These are phyloP conservation scores for Neoboletus magnificus DNA, from an alignment of 768 basidiomycete genomes.

Conservation along the genomic window DNA sequence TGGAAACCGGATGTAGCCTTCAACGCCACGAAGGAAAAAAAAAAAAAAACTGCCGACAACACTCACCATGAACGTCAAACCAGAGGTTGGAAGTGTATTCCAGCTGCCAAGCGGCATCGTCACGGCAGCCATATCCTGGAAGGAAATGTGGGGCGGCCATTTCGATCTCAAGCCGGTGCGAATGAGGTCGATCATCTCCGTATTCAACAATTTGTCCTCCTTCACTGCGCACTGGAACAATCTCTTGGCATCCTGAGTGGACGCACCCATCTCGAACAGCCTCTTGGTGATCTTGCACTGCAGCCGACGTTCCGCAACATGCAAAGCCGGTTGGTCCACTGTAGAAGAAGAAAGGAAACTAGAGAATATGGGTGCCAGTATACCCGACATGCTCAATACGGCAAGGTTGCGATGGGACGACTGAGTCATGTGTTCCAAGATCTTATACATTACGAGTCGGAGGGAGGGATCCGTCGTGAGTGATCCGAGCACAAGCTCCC, in stretches of 20 bases:
- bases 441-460: constrained; percentile 54
- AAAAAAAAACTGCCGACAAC: not conserved
- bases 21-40: no score
- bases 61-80: constrained; percentile 71
- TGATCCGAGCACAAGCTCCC: constrained; percentile 43
- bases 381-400: constrained; percentile 55
- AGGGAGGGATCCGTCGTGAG: constrained; percentile 37
- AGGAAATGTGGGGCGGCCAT: constrained; percentile 77
- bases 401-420: constrained; percentile 69
- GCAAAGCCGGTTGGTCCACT: constrained; percentile 11
- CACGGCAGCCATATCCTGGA: constrained; percentile 55
- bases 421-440: constrained; percentile 60
- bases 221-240: constrained; percentile 60
- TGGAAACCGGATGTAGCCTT: not conserved
- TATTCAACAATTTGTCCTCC: constrained; percentile 50
- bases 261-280: constrained; percentile 74
- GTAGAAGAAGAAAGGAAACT: constrained; percentile 21
- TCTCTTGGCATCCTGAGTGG: constrained; percentile 56
- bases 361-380: constrained; percentile 49
- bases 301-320: constrained; percentile 45
- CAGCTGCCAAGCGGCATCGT: constrained; percentile 45
- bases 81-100: constrained; percentile 54
- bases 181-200: constrained; percentile 67
- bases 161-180: constrained; percentile 67
- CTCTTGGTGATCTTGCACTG: constrained; percentile 61